phyloP scores from a whole-genome alignment of 139 green algal species.

The Coelastrella sp. region DNA sequence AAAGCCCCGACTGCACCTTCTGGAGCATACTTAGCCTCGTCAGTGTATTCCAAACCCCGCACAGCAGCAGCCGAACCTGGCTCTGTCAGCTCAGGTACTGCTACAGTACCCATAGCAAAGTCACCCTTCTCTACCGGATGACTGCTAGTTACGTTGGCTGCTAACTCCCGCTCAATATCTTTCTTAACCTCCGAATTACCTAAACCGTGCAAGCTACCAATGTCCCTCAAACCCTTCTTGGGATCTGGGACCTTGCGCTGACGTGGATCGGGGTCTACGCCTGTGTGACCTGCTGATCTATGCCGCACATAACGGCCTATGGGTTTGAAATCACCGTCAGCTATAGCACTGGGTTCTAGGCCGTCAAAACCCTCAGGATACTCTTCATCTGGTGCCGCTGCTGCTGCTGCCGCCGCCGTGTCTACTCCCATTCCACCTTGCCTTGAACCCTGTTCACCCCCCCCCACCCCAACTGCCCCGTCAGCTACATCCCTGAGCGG shows the following conservation, averaged over 20 bases:
- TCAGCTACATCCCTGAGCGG: neutral
- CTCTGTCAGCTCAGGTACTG: neutral
- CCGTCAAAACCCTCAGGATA: conserved; percentile 4
- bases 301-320: neutral
- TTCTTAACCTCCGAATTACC: neutral
- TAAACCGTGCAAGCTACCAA: neutral
- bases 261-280: conserved; percentile 25
- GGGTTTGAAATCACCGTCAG: neutral
- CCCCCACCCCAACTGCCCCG: neutral
- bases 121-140: conserved; percentile 22
- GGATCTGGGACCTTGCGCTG: conserved; percentile 2
- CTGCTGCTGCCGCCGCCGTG: neutral
- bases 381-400: neutral
- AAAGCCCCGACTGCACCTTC: conserved; percentile 11
- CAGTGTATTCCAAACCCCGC: conserved; percentile 6
- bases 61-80: neutral
- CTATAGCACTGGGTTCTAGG: neutral
- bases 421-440: neutral
- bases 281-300: conserved; percentile 4
- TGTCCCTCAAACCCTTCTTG: neutral
- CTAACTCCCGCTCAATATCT: neutral
- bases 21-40: conserved; percentile 26
- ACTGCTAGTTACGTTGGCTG: neutral
- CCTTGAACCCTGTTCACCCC: neutral
- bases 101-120: conserved; percentile 32